These are phyloP conservation scores for Parsonsia alboflavescens DNA, from an alignment of 257 asterid species.

Conservation along the genomic window DNA sequence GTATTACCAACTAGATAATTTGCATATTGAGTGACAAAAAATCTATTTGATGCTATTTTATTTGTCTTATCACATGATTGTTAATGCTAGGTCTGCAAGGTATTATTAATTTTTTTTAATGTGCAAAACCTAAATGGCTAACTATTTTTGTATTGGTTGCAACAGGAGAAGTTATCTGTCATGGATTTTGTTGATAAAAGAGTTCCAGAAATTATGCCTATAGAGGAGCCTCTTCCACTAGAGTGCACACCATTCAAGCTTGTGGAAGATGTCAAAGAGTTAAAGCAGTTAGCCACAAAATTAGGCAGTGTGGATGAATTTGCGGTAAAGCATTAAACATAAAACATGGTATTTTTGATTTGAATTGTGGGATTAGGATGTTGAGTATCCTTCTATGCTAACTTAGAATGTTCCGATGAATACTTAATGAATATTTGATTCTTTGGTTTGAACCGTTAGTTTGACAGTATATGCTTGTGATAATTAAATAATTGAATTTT, in stretches of 20 bases:
- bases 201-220: conserved; percentile 39
- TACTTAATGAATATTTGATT: background rate
- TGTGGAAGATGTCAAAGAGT: conserved; percentile 84
- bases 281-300: conserved; percentile 75
- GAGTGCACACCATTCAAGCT: conserved; percentile 67
- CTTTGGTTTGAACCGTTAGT: background rate
- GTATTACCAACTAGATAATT: background rate
- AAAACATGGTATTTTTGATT: background rate
- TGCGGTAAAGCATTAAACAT: conserved; percentile 54
- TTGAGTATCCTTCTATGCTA: background rate
- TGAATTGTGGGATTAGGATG: background rate
- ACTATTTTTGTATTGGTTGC: conserved; percentile 15
- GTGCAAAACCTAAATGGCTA: background rate
- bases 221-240: conserved; percentile 61
- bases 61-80: background rate
- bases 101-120: conserved; percentile 2
- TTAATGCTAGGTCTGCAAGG: background rate
- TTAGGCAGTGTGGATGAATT: conserved; percentile 69
- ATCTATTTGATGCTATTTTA: background rate
- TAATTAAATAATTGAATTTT: background rate
- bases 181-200: conserved; percentile 64
- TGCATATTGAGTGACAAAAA: background rate
- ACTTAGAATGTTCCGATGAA: background rate
- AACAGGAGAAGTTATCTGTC: conserved; percentile 64
- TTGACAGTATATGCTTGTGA: background rate